Evolutionary conservation across 2,329 filamentous ascomycete species (phyloP), one percentile per base, ranked within the genome.

Genomic region (Thelonectria blattea): DNA sequence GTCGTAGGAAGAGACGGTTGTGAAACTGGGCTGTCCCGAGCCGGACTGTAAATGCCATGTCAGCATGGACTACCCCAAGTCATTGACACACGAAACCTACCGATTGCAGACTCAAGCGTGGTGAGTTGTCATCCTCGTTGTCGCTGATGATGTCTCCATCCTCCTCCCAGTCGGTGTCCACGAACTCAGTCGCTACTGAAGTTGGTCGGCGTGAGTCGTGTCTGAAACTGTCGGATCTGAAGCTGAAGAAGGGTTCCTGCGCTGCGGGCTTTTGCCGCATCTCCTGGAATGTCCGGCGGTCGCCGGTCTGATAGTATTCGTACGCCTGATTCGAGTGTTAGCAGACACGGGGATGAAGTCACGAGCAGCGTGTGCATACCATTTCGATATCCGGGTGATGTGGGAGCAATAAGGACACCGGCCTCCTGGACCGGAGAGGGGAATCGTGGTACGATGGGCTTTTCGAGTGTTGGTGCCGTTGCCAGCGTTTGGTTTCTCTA

Each of bases 1-100:
- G 71, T 96, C 92, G 70, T 91, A 93, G 1, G 92, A 94, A 7
- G 93, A 96, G 39, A 95, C 82, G 2, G 93, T 96, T 3, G 92
- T 94, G 72, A 93, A 87, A 79, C 92, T 96, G 61, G 86, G 87
- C 70, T 91, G 85, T 68, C 83, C 85, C 63, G 85, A 83, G 69
- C 83, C 85, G 63, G 85, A 83, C 90, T 93, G 72, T 63, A 73
- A n/a, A 34, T 49, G 22, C 12, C 47, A 42, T 54, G 60, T 68
- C 39, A 72, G 62, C 42, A 37, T 32, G 24, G 22, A 56, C 60
- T 30, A 9, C 27, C 5, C 8, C 27, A 30, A 30, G 27, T 30
- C 27, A 30, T 30, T 7, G 8, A 6, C 27, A 30, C 27, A 30
- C 20, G 17, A 20, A 14, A 79, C 90, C 75, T 83, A 93, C 91